These are phyloP conservation scores for Mortierella sp. DNA, from an alignment of 371 early-diverging fungal genomes.

Conservation along the genomic window DNA sequence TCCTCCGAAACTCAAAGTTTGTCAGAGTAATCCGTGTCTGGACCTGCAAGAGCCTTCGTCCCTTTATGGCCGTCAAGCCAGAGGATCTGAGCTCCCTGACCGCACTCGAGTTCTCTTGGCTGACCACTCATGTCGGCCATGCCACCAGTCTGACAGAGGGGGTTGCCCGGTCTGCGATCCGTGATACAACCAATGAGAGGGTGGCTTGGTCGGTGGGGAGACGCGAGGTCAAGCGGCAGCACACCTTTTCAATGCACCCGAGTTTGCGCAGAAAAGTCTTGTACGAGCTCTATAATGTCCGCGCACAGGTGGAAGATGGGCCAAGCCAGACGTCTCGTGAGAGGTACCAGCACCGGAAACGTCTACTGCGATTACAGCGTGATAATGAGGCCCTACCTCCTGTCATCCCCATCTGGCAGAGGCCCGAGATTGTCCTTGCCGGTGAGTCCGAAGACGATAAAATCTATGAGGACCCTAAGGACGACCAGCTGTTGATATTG, in stretches of 20 bases:
- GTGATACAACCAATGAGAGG: not conserved
- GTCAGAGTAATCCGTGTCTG: constrained; percentile 3
- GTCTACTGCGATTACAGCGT: not conserved
- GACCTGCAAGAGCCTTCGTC: constrained; percentile 1
- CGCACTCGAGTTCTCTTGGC: not conserved
- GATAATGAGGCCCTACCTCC: not conserved
- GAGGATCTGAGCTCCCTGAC: not conserved
- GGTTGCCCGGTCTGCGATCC: not conserved
- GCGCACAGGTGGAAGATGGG: not conserved
- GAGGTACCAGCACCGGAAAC: not conserved
- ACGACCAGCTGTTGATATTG: not conserved
- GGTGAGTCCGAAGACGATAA: not conserved
- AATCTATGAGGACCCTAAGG: not conserved
- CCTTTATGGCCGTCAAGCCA: constrained; percentile 1
- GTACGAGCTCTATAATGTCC: not conserved
- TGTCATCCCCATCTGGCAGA: not conserved
- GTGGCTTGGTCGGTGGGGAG: not conserved
- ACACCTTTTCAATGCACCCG: not conserved
- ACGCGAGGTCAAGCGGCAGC: not conserved
- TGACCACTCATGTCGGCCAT: not conserved
- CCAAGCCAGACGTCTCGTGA: not conserved
- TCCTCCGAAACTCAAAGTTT: not conserved
- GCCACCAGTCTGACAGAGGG: not conserved
- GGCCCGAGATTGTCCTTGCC: not conserved
- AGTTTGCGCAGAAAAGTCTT: not conserved